Evolutionary conservation across 1,284 basidiomycete species (phyloP).

Genomic region (Ceratobasidium sp.): DNA sequence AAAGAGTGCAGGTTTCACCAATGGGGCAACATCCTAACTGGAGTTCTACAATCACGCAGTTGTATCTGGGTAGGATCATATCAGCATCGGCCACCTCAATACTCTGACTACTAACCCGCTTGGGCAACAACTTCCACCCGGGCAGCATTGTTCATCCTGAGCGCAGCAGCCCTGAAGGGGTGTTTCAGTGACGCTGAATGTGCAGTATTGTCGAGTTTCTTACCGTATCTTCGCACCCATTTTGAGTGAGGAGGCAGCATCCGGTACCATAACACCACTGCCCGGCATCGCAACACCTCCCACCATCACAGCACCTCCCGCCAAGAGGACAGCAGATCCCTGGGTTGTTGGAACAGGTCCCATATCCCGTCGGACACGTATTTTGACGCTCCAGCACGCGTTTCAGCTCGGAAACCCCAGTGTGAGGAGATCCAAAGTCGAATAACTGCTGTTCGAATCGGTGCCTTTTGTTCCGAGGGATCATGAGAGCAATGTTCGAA

Average conservation of each 20-base stretch:
- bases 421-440: conserved; percentile 37
- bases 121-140: conserved; percentile 20
- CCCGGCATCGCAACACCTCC: conserved; percentile 12
- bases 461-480: neutral
- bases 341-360: conserved; percentile 8
- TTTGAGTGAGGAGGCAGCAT: neutral
- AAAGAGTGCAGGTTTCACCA: conserved; percentile 19
- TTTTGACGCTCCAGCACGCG: neutral
- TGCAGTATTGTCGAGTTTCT: neutral
- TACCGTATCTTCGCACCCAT: conserved; percentile 25
- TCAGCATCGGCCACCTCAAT: neutral
- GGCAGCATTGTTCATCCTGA: conserved; percentile 17
- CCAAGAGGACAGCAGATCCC: conserved; percentile 23
- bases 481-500: conserved; percentile 23
- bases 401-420: conserved; percentile 26
- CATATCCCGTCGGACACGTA: conserved; percentile 13
- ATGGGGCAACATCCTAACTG: conserved; percentile 28
- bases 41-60: conserved; percentile 26
- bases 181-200: neutral
- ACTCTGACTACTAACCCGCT: neutral
- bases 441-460: conserved; percentile 7
- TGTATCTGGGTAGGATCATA: neutral
- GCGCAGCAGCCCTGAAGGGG: conserved; percentile 22
- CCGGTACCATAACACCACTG: neutral
- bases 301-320: conserved; percentile 26